These are phyloP conservation scores for Dactylellina cionopaga DNA, from an alignment of 2,329 filamentous ascomycete species.

Conservation along the genomic window DNA sequence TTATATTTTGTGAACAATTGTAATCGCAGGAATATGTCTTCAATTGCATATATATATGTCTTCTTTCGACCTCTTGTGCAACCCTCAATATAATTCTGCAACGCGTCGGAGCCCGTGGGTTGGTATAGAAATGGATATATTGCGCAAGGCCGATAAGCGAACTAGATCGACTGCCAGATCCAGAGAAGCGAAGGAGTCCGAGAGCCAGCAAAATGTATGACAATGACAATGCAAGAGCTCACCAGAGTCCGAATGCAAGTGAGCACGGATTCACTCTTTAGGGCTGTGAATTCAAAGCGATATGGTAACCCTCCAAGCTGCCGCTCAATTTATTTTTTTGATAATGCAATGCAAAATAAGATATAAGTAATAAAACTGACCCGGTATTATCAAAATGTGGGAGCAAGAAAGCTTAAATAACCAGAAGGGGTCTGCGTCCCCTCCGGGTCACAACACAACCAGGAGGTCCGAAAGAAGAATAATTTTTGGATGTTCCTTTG, in stretches of 20 bases:
- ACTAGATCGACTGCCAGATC: slow-evolving; percentile 52
- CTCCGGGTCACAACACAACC: slow-evolving; percentile 51
- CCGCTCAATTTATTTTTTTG: slow-evolving; percentile 33
- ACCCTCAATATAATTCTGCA: slow-evolving; percentile 2
- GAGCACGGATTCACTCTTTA: slow-evolving; percentile 30
- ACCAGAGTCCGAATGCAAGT: slow-evolving; percentile 15
- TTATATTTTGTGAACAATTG: not conserved
- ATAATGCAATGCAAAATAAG: slow-evolving; percentile 26
- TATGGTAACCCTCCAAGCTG: slow-evolving; percentile 22
- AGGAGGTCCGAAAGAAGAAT: slow-evolving; percentile 31
- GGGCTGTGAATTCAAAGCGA: too few species aligned
- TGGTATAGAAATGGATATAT: slow-evolving; percentile 31
- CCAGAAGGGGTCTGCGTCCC: slow-evolving; percentile 6
- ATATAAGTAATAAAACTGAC: slow-evolving; percentile 36
- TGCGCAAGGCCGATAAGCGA: slow-evolving; percentile 53
- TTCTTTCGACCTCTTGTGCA: slow-evolving; percentile 9
- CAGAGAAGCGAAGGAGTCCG: slow-evolving; percentile 52
- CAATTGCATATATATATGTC: slow-evolving; percentile 5
- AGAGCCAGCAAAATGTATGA: slow-evolving; percentile 27
- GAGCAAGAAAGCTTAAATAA: slow-evolving; percentile 52
- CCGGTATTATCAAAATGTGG: slow-evolving; percentile 49
- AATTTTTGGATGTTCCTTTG: slow-evolving; percentile 36
- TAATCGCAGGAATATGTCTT: slow-evolving; percentile 3
- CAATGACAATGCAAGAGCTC: slow-evolving; percentile 30
- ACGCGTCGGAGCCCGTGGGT: slow-evolving; percentile 1